phyloP scores from a whole-genome alignment of 1,284 basidiomycete genomes.

The Ganoderma lucidum region DNA sequence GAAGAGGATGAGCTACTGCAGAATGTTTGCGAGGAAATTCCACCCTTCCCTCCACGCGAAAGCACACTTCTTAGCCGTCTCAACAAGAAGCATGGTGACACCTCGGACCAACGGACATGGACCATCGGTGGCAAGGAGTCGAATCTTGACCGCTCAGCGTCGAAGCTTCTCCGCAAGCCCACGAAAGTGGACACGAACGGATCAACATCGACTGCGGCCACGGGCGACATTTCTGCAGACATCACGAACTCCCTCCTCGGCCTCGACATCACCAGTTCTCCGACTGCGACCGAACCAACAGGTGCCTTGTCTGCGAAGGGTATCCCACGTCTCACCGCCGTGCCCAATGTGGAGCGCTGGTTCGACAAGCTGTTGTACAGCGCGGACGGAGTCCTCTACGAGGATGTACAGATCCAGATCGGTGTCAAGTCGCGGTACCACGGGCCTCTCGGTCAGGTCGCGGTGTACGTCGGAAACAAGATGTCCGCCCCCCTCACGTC shows the following conservation, averaged over 20 bases:
- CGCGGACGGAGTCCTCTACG: constrained; percentile 92
- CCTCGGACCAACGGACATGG: constrained; percentile 95
- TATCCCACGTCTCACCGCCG: constrained; percentile 61
- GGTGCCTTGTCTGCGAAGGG: constrained; percentile 41
- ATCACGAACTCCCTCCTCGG: constrained; percentile 85
- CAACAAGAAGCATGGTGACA: constrained; percentile 89
- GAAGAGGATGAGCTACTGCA: constrained; percentile 94
- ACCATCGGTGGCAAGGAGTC: constrained; percentile 93
- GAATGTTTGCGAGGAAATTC: constrained; percentile 98
- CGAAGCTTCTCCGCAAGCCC: constrained; percentile 59
- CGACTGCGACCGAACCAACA: constrained; percentile 39
- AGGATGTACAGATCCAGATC: constrained; percentile 95
- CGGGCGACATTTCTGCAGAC: constrained; percentile 50
- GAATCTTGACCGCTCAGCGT: constrained; percentile 75
- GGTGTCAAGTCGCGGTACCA: constrained; percentile 98
- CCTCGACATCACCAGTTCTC: constrained; percentile 71
- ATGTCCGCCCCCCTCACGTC: constrained; percentile 86
- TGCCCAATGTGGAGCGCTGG: constrained; percentile 86
- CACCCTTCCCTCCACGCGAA: constrained; percentile 95
- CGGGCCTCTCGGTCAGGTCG: constrained; percentile 89
- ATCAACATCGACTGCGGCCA: constrained; percentile 36
- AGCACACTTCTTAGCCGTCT: constrained; percentile 88
- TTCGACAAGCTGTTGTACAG: constrained; percentile 86
- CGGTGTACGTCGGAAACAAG: constrained; percentile 97
- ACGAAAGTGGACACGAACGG: constrained; percentile 39